A percentile compares a stretch with the other conserved stretches of the same genome.
Evolutionary conservation across 331 rosid species (phyloP).

Genomic region (Prunus yedoensis): DNA sequence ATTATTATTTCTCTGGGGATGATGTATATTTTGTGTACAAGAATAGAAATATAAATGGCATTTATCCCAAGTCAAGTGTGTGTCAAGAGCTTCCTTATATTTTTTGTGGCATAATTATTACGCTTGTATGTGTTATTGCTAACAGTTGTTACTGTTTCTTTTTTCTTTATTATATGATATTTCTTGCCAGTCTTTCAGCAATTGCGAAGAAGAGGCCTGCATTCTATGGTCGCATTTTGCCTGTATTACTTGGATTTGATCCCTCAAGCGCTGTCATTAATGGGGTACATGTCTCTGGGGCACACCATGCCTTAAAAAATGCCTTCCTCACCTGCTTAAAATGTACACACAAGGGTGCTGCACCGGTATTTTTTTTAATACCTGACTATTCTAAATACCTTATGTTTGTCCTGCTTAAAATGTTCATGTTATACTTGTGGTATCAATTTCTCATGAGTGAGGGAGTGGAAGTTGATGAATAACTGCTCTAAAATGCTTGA

Average conservation of each 20-base stretch:
- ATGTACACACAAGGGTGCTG: conserved; percentile 93
- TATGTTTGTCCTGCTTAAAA: background rate
- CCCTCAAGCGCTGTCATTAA: conserved; percentile 67
- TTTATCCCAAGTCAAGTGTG: background rate
- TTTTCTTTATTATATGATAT: conserved; percentile 19
- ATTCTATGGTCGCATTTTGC: conserved; percentile 88
- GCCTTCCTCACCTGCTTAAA: conserved; percentile 82
- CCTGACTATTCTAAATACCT: background rate
- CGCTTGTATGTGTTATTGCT: conserved; percentile 23
- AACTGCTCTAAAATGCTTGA: background rate
- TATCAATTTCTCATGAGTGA: background rate
- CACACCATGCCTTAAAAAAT: conserved; percentile 69
- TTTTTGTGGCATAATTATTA: background rate
- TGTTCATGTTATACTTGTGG: background rate
- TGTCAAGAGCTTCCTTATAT: background rate
- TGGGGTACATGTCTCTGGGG: conserved; percentile 70
- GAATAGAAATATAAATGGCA: background rate
- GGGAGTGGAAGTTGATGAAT: background rate
- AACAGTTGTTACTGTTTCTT: conserved; percentile 12
- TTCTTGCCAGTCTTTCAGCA: conserved; percentile 72
- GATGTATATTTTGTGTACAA: background rate
- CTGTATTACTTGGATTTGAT: conserved; percentile 84
- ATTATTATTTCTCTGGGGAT: background rate
- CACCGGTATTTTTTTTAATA: conserved; percentile 60
- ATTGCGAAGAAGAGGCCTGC: conserved; percentile 87